Evolutionary conservation across 768 basidiomycete species (phyloP), one percentile per base, ranked within the genome.

Genomic region (Gloeophyllum trabeum): DNA sequence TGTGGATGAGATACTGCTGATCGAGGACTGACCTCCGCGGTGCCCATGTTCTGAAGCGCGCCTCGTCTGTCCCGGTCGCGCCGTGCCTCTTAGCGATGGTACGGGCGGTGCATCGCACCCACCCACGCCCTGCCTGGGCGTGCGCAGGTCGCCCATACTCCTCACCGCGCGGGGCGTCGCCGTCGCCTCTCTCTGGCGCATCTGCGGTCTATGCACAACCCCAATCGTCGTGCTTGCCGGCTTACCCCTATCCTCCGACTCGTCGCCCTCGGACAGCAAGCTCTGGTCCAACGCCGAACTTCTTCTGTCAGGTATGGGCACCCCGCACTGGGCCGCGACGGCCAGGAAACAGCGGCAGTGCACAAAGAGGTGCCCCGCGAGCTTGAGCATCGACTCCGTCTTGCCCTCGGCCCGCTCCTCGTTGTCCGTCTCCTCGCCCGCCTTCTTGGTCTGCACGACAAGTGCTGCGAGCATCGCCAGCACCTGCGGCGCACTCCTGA

Each of bases 311-410:
- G 79, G 81, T 23, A 87, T 63, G 43, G 78, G 73, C 28, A 88
- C 57, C 16, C 84, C 85, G 55, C 80, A 87, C 47, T 84, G 81
- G 20, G 76, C 73, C 24, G 80, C 81, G 42, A 85, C 68, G 20
- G 77, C 70, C 41, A 99, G 62, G 58, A 99, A 93, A 5, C 75
- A 69, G 41, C 83, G 73, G 12, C 94, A 81, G 54, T 76, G 80
- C 19, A 75, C 77, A 50, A 91, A 87, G 1, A 93, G 84, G 48
- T 82, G 79, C 10, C 84, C 77, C 1, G 83, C 85, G 6, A 86
- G 69, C 23, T 77, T 75, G 20, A 94, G 69, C 90, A 96, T 92
- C 20, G 65, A 67, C 41, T 81, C 74, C 12, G 83, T 73, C 53
- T 88, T 83, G 19, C 63, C 49, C 19, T 65, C 66, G n/a, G n/a